These are phyloP conservation scores for Neoascochyta sp. DNA, from an alignment of 2,329 filamentous ascomycete species.

Conservation along the genomic window DNA sequence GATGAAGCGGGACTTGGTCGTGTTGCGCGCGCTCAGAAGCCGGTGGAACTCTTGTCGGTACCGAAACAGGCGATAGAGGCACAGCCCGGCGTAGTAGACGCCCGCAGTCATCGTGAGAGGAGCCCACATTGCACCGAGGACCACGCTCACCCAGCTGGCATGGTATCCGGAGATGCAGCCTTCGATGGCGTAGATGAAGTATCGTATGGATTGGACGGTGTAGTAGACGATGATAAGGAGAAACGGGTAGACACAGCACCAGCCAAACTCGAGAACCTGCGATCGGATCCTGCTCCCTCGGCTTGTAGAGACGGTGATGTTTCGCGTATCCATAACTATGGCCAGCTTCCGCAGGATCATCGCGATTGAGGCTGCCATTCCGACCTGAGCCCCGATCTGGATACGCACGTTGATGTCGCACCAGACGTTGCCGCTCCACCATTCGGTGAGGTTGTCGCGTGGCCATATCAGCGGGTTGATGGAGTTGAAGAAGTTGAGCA, in stretches of 20 bases:
- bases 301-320: slow-evolving; percentile 50
- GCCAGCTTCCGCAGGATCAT: slow-evolving; percentile 61
- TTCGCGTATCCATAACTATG: slow-evolving; percentile 57
- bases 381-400: slow-evolving; percentile 51
- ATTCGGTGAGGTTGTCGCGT: slow-evolving; percentile 51
- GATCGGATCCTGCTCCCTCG: slow-evolving; percentile 47
- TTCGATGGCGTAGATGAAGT: slow-evolving; percentile 55
- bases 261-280: slow-evolving; percentile 50
- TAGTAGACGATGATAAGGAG: slow-evolving; percentile 57
- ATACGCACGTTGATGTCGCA: slow-evolving; percentile 65
- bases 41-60: slow-evolving; percentile 58
- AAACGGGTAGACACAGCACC: slow-evolving; percentile 55
- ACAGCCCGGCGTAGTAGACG: slow-evolving; percentile 57
- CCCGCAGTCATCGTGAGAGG: slow-evolving; percentile 52
- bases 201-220: slow-evolving; percentile 57
- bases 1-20: slow-evolving; percentile 59
- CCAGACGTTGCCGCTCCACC: slow-evolving; percentile 58
- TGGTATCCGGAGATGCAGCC: slow-evolving; percentile 57
- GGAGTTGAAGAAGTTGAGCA: slow-evolving; percentile 57
- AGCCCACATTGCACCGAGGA: slow-evolving; percentile 56
- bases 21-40: slow-evolving; percentile 53
- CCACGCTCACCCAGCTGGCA: slow-evolving; percentile 55
- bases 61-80: slow-evolving; percentile 55
- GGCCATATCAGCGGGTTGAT: slow-evolving; percentile 65
- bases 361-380: slow-evolving; percentile 50